Base-by-base conservation (phyloP, 306 rosid genomes). In the Begonia peltatifolia region DNA sequence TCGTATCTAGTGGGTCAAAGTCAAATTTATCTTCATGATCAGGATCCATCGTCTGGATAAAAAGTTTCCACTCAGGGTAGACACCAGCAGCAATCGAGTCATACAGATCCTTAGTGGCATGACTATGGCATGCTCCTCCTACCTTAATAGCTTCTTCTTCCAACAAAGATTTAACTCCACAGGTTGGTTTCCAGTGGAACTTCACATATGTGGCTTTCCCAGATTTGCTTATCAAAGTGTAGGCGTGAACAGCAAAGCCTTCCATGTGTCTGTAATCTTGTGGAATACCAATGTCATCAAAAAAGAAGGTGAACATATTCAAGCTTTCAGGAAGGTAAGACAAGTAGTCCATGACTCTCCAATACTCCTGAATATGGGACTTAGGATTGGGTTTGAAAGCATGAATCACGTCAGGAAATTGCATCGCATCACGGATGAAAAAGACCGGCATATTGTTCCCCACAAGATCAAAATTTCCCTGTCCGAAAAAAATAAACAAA, bases 31-130 rank as follows among this genome's bases (percentile, higher is more conserved):
- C 89, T 66, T 89, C 97, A 15, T 89, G 83, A 42, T 64, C 93
- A 8, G 97, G 97, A 66, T 89, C 97, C 13, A 89, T 82, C 10
- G 71, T 89, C 70, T 89, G 97, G 60, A 89, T 47, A 70, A 20
- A 89, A 52, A 89, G 93, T 68, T 89, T 89, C 97, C 97, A 89
- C 72, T 89, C 97, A 7, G 97, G 97, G 69, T 75, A 89, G 76
- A 82, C 84, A n/a, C 97, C 97, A 63, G 93, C 95, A 57, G 84
- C 84, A 72, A 84, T 89, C 18, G 97, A 89, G 52, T 89, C 95
- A 56, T 77, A 76, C 47, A 89, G 95, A 70, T 89, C 97, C 68
- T 84, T 71, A 43, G 97, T 89, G 42, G 95, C 97, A 66, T 89
- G 97, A 71, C 97, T 89, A 72, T 89, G 95, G 75, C 79, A 84